Conservation (phyloP, 371 early-diverging fungal genomes). For the Globomyces sp. region DNA sequence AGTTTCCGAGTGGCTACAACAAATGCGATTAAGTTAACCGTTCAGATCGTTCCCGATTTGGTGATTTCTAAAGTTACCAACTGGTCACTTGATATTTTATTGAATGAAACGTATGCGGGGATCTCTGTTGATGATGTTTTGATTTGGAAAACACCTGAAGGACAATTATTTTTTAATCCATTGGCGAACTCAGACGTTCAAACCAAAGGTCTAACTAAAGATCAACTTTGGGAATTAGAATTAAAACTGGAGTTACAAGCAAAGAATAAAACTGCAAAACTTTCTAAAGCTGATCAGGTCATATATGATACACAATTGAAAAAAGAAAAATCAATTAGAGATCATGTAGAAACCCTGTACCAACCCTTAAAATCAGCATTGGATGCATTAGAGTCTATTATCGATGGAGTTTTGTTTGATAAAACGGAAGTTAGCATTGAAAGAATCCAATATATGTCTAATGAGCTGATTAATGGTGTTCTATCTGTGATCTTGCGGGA, state of each 20-base stretch:
- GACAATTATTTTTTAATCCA: constrained; percentile 65
- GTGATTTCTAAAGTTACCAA: constrained; percentile 29
- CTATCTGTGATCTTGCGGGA: too few species aligned
- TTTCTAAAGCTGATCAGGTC: constrained; percentile 78
- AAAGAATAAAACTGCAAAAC: constrained; percentile 50
- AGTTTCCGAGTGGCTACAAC: constrained; percentile 33
- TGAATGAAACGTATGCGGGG: constrained; percentile 17
- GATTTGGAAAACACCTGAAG: constrained; percentile 70
- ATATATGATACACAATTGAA: constrained; percentile 71
- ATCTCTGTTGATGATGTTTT: constrained; percentile 37
- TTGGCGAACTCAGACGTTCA: constrained; percentile 36
- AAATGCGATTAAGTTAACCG: constrained; percentile 33
- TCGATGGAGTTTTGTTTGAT: neutral
- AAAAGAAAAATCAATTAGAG: constrained; percentile 68
- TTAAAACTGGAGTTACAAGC: constrained; percentile 74
- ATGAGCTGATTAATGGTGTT: too few species aligned
- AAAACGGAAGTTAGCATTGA: constrained; percentile 12
- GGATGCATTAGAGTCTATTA: neutral
- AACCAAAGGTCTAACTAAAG: constrained; percentile 58
- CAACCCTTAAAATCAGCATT: neutral
- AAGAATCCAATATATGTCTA: constrained; percentile 31
- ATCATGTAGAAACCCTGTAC: constrained; percentile 55
- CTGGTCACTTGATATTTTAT: constrained; percentile 23
- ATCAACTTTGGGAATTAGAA: constrained; percentile 84
- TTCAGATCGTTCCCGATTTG: constrained; percentile 28